phyloP scores from a whole-genome alignment of 495 filamentous ascomycete genomes.

The Hyaloscypha bicolor region DNA sequence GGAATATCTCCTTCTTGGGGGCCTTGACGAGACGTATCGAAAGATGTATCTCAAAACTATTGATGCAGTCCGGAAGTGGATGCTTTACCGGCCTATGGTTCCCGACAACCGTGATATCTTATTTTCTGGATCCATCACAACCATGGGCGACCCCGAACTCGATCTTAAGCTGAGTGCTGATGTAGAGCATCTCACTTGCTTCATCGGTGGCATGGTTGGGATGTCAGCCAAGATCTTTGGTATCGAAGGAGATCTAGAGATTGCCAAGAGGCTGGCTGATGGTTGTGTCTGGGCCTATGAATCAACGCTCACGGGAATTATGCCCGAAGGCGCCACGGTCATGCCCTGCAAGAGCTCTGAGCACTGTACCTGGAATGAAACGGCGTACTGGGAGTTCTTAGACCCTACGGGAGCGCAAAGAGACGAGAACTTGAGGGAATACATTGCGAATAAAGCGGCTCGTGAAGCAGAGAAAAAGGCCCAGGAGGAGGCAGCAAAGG shows the following conservation, averaged over 20 bases:
- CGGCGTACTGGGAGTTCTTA: constrained; percentile 57
- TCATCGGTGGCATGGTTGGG: constrained; percentile 91
- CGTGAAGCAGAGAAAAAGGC: constrained; percentile 17
- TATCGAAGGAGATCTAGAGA: constrained; percentile 75
- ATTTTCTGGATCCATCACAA: constrained; percentile 60
- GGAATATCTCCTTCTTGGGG: constrained; percentile 76
- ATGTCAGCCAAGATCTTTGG: constrained; percentile 87
- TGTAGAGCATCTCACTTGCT: constrained; percentile 81
- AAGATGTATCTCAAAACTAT: constrained; percentile 76
- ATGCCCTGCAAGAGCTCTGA: constrained; percentile 67
- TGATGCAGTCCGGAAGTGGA: constrained; percentile 69
- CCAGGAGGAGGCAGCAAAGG: constrained; percentile 4
- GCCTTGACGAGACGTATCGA: constrained; percentile 76
- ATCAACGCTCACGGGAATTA: constrained; percentile 78
- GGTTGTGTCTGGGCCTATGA: constrained; percentile 96
- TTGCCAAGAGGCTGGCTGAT: constrained; percentile 81
- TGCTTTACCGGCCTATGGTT: constrained; percentile 87
- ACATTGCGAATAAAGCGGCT: constrained; percentile 33
- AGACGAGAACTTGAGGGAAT: constrained; percentile 43
- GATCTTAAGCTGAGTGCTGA: constrained; percentile 56
- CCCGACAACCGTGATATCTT: constrained; percentile 74
- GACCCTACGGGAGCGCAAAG: constrained; percentile 49
- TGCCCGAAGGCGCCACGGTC: constrained; percentile 76
- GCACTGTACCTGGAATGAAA: constrained; percentile 78
- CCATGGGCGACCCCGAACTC: constrained; percentile 40